Evolutionary conservation across 805 yeast genomes (phyloP).

Genomic region (Nakazawaea siamensis): DNA sequence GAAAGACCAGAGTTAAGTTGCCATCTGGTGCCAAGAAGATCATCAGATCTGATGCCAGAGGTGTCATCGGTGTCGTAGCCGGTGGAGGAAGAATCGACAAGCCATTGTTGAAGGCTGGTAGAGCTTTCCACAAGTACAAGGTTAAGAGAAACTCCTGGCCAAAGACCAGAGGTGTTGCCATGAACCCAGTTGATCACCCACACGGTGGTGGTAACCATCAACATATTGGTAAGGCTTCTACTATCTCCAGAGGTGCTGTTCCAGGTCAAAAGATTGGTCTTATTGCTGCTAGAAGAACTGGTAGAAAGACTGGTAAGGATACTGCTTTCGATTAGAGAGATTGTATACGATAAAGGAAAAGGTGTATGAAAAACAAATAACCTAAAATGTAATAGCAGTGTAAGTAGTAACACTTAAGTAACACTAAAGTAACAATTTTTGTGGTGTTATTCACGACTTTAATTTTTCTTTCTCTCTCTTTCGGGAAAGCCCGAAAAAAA

Average conservation of each 20-base stretch:
- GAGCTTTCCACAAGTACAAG: slow-evolving; percentile 99
- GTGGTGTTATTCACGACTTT: too few species aligned
- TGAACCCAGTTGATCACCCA: slow-evolving; percentile 99
- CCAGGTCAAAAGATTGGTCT: slow-evolving; percentile 99
- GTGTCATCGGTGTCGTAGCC: slow-evolving; percentile 96
- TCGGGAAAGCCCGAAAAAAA: too few species aligned
- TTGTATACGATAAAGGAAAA: too few species aligned
- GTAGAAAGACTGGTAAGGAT: slow-evolving; percentile 34
- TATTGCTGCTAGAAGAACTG: slow-evolving; percentile 99
- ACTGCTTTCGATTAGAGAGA: slow-evolving; percentile 10
- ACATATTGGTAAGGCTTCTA: slow-evolving; percentile 99
- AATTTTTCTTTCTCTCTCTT: too few species aligned
- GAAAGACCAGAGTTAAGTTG: slow-evolving; percentile 98
- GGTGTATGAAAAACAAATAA: too few species aligned
- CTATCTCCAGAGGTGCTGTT: slow-evolving; percentile 98
- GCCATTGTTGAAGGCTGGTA: slow-evolving; percentile 99
- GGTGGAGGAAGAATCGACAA: slow-evolving; percentile 99
- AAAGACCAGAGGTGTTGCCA: slow-evolving; percentile 99
- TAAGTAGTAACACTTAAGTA: too few species aligned
- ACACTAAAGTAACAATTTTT: too few species aligned
- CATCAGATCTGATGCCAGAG: slow-evolving; percentile 88
- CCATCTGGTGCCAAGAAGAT: slow-evolving; percentile 99
- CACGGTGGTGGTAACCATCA: slow-evolving; percentile 99
- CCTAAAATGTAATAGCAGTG: too few species aligned
- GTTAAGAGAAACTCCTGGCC: slow-evolving; percentile 99